phyloP scores from a whole-genome alignment of 352 stramenopile species.

The Phytophthora sojae region DNA sequence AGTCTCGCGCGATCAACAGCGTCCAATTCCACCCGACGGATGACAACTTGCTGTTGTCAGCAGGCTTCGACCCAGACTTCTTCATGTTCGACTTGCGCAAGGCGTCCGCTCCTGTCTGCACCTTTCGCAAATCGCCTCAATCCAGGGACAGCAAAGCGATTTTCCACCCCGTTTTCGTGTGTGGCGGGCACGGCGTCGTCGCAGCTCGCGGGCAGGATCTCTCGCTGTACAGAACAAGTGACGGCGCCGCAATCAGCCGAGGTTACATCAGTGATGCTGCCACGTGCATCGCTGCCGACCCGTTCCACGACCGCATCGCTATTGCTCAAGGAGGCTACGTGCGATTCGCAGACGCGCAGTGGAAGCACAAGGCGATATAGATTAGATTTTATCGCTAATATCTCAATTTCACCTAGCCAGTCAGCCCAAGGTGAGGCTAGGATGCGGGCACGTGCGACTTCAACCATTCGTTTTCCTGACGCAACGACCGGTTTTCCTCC shows the following conservation, averaged over 20 bases:
- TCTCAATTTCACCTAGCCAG: slow-evolving; percentile 15
- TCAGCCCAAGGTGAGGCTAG: slow-evolving; percentile 1
- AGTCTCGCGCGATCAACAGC: slow-evolving; percentile 61
- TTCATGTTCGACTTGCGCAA: slow-evolving; percentile 61
- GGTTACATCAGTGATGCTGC: slow-evolving; percentile 40
- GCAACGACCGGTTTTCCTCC: slow-evolving; percentile 47
- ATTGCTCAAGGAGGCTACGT: slow-evolving; percentile 35
- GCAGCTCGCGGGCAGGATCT: slow-evolving; percentile 43
- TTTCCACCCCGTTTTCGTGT: slow-evolving; percentile 62
- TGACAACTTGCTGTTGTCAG: slow-evolving; percentile 51
- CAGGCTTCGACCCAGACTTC: slow-evolving; percentile 57
- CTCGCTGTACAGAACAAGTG: slow-evolving; percentile 47
- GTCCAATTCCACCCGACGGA: slow-evolving; percentile 60
- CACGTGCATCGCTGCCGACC: slow-evolving; percentile 45
- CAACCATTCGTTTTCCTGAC: slow-evolving; percentile 52
- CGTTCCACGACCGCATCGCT: slow-evolving; percentile 45
- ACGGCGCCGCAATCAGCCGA: slow-evolving; percentile 46
- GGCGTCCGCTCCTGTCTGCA: slow-evolving; percentile 40
- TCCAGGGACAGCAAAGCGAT: slow-evolving; percentile 41
- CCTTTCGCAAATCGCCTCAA: slow-evolving; percentile 34
- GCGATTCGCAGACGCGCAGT: slow-evolving; percentile 43
- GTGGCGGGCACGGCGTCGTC: slow-evolving; percentile 36
- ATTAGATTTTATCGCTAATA: slow-evolving; percentile 5
- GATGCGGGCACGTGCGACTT: slow-evolving; percentile 42
- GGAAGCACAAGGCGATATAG: slow-evolving; percentile 14